Evolutionary conservation across 208 protist species (phyloP).

Genomic region (Novymonas esmeraldas): DNA sequence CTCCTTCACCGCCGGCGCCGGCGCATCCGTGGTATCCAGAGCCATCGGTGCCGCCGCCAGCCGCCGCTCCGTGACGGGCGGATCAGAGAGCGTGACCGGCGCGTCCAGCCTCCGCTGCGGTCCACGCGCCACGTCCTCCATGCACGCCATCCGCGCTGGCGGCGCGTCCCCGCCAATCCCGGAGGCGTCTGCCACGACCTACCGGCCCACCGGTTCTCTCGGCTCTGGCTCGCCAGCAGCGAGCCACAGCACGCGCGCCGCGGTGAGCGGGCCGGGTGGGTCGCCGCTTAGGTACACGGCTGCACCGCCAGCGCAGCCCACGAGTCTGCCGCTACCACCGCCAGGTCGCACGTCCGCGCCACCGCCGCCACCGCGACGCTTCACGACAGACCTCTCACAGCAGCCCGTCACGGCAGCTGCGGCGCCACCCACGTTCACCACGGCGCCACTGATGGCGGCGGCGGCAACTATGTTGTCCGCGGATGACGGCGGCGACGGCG

Average conservation of each 20-base stretch:
- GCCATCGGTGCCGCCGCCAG: not conserved
- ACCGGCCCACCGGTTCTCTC: not conserved
- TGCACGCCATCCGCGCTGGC: not conserved
- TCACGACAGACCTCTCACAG: not conserved
- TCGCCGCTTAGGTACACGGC: constrained; percentile 4
- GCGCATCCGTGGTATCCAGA: not conserved
- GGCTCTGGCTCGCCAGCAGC: not conserved
- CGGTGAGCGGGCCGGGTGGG: not conserved
- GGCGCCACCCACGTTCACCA: not conserved
- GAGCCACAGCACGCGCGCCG: not conserved
- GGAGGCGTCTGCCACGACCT: too few species aligned
- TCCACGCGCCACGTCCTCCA: constrained; percentile 3
- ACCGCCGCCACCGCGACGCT: not conserved
- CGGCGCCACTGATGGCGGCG: constrained; percentile 8
- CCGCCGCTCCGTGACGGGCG: not conserved
- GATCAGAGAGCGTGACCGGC: not conserved
- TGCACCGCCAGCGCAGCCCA: constrained; percentile 4
- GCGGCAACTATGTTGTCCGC: not conserved
- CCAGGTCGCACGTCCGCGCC: not conserved
- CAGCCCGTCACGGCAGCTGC: constrained; percentile 4
- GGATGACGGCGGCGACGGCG: not conserved
- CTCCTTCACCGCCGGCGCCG: constrained; percentile 5
- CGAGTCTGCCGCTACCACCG: constrained; percentile 13
- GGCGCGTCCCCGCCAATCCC: too few species aligned
- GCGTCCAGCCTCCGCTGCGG: constrained; percentile 6